Conservation (phyloP, 345 rosid genomes). For the Eucalyptus polyanthemos region DNA sequence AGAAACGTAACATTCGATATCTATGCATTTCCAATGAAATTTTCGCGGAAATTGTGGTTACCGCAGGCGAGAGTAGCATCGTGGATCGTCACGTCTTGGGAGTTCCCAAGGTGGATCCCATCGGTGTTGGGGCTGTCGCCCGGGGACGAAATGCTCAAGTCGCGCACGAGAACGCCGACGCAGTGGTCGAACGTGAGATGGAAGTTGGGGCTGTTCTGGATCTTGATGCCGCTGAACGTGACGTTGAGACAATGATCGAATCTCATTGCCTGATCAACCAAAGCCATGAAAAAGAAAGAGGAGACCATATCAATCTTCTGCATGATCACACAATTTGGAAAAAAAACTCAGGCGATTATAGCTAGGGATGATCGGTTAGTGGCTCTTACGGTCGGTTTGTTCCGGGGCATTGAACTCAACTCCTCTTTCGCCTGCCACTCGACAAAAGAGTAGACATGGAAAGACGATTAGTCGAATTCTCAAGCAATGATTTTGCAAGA, state of each 20-base stretch:
- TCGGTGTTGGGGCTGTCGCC: conserved; percentile 26
- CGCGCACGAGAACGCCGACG: neutral
- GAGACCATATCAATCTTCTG: neutral
- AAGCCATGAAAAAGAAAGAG: neutral
- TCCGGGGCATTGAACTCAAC: neutral
- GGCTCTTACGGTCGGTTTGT: neutral
- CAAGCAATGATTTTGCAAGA: neutral
- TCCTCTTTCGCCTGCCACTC: neutral
- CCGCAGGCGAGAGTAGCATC: neutral
- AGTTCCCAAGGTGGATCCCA: conserved; percentile 25
- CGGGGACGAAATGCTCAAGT: conserved; percentile 14
- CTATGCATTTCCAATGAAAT: too few relatives aligned
- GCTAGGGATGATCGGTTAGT: neutral
- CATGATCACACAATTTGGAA: neutral
- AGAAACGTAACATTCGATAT: too few relatives aligned
- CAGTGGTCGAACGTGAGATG: conserved; percentile 18
- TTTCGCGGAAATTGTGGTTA: too few relatives aligned
- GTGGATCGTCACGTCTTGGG: conserved; percentile 5
- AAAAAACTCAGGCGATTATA: neutral
- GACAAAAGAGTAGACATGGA: neutral
- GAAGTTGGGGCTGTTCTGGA: conserved; percentile 19
- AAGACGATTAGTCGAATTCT: neutral
- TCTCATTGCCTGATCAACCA: conserved; percentile 14
- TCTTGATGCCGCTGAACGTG: neutral
- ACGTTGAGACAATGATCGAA: conserved; percentile 1